These are phyloP conservation scores for Annulohypoxylon maeteangense DNA, from an alignment of 495 filamentous ascomycete species.

Conservation along the genomic window DNA sequence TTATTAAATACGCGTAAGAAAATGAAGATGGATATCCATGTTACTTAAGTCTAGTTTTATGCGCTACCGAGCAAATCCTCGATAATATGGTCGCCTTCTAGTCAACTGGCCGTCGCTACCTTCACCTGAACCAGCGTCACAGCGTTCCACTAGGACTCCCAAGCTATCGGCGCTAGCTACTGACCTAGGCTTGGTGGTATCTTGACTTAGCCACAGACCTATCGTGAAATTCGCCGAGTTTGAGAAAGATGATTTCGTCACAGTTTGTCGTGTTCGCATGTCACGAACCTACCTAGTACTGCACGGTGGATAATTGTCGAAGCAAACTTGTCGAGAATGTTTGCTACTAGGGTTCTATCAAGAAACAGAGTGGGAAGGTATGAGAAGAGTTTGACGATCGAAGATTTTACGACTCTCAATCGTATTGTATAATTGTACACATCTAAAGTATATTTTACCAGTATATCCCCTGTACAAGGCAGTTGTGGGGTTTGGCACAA, in stretches of 20 bases:
- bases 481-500: conserved; percentile 22
- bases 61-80: conserved; percentile 6
- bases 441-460: background rate
- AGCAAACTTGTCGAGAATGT: conserved; percentile 37
- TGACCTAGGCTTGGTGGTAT: conserved; percentile 29
- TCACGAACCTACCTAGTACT: conserved; percentile 23
- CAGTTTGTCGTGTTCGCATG: conserved; percentile 34
- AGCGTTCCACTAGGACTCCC: conserved; percentile 30
- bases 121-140: conserved; percentile 23
- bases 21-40: conserved; percentile 21
- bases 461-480: conserved; percentile 3
- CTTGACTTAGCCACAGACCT: background rate
- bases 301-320: background rate
- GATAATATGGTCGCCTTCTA: conserved; percentile 17
- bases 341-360: conserved; percentile 35
- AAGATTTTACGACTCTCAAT: background rate
- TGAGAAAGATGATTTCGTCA: conserved; percentile 25
- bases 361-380: conserved; percentile 9
- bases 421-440: conserved; percentile 1
- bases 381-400: conserved; percentile 21
- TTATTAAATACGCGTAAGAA: background rate
- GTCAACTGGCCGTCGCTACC: background rate
- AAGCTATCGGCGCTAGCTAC: conserved; percentile 35
- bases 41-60: conserved; percentile 11
- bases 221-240: conserved; percentile 30